Conservation (phyloP, 805 yeast genomes). For the Phaffomyces antillensis region DNA sequence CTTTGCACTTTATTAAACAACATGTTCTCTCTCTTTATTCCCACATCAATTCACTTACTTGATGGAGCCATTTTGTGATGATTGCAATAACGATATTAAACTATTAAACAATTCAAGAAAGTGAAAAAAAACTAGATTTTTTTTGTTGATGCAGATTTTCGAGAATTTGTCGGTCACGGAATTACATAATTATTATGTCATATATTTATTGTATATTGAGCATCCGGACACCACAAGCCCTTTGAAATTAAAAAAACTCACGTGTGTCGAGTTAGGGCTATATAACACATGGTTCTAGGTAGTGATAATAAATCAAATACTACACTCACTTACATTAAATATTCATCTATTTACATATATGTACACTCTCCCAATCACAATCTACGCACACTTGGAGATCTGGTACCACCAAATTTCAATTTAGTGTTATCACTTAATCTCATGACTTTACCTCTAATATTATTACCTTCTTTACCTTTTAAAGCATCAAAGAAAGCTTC, state of each 20-base stretch:
- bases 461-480: conserved; percentile 80
- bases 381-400: conserved; percentile 78
- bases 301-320: too few relatives aligned
- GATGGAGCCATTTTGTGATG: conserved; percentile 39
- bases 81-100: conserved; percentile 1
- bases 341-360: not conserved
- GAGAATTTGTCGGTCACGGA: not conserved
- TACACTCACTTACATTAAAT: not conserved
- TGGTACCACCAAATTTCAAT: conserved; percentile 87
- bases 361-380: conserved; percentile 29
- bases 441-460: conserved; percentile 56
- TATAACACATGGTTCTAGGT: too few relatives aligned
- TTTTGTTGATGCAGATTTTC: too few relatives aligned
- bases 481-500: conserved; percentile 79
- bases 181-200: not conserved
- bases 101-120: too few relatives aligned
- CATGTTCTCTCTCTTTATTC: not conserved
- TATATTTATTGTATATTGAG: too few relatives aligned
- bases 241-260: not conserved
- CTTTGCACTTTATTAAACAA: too few relatives aligned
- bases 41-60: conserved; percentile 27
- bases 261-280: not conserved
- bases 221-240: too few relatives aligned
- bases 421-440: conserved; percentile 74
- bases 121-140: conserved; percentile 4